phyloP scores from a whole-genome alignment of 768 basidiomycete species.

The Agrocybe praecox region DNA sequence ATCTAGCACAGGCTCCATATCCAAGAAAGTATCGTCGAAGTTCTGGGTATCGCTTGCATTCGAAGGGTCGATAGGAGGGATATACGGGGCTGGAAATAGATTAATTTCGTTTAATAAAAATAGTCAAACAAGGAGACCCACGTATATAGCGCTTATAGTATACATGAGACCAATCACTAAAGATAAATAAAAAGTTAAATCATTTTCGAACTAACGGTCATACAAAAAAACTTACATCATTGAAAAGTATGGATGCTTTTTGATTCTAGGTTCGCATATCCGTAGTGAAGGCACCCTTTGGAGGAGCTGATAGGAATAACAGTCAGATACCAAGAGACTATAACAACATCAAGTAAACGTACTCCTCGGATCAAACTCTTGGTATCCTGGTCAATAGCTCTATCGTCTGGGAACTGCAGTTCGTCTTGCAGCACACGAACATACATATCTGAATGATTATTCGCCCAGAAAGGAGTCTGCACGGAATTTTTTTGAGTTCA shows the following conservation, averaged over 20 bases:
- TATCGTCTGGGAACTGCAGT: constrained; percentile 85
- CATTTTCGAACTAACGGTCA: constrained; percentile 12
- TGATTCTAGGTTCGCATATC: constrained; percentile 92
- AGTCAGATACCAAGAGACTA: constrained; percentile 3
- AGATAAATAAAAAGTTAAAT: constrained; percentile 20
- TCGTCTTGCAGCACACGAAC: constrained; percentile 90
- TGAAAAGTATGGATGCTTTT: constrained; percentile 92
- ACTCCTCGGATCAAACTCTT: constrained; percentile 95
- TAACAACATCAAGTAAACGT: constrained; percentile 31
- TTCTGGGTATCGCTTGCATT: constrained; percentile 97
- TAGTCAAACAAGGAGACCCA: constrained; percentile 39
- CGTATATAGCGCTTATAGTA: constrained; percentile 94
- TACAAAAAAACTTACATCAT: constrained; percentile 63
- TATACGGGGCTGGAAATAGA: constrained; percentile 76
- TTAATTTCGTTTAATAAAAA: constrained; percentile 1
- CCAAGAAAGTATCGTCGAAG: constrained; percentile 96
- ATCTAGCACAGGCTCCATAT: constrained; percentile 92
- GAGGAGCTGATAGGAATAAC: constrained; percentile 59
- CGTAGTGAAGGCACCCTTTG: constrained; percentile 91
- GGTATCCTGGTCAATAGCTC: constrained; percentile 92
- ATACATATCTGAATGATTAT: constrained; percentile 95
- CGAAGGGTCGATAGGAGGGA: constrained; percentile 86
- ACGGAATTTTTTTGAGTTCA: constrained; percentile 12
- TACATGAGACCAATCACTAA: constrained; percentile 91
- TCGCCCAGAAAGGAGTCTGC: constrained; percentile 91